Evolutionary conservation across 495 filamentous ascomycete species (phyloP).

Genomic region (Trichoderma erinaceum): DNA sequence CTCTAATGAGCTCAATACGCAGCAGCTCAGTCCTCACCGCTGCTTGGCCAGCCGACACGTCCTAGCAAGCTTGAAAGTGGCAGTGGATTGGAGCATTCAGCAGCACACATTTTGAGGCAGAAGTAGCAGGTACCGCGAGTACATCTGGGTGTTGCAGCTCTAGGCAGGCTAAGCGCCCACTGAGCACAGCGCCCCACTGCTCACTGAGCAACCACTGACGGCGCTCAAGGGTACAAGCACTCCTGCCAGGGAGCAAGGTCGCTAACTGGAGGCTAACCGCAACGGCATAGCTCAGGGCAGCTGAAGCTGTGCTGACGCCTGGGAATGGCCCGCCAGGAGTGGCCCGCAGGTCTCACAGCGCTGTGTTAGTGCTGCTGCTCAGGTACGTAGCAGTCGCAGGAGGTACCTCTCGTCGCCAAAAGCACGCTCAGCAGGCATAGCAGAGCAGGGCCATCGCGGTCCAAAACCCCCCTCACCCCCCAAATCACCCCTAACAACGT

Average conservation of each 20-base stretch:
- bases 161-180: not conserved
- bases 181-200: constrained; percentile 4
- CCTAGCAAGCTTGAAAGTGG: not conserved
- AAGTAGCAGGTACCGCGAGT: not conserved
- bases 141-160: not conserved
- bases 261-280: not conserved
- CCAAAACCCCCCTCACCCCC: constrained; percentile 6
- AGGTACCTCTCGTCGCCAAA: not conserved
- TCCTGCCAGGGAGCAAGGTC: not conserved
- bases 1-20: not conserved
- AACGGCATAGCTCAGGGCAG: constrained; percentile 4
- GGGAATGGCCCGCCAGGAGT: not conserved
- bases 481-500: constrained; percentile 13
- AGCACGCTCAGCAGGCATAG: not conserved
- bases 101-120: not conserved
- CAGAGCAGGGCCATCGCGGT: not conserved
- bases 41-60: not conserved
- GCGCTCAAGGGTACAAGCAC: not conserved
- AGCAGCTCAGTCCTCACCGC: not conserved
- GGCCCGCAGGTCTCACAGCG: not conserved
- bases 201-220: constrained; percentile 12
- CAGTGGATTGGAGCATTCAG: too few relatives aligned
- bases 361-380: not conserved
- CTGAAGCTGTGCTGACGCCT: constrained; percentile 8
- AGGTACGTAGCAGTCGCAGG: not conserved